Percentiles rank a stretch among this genome's conserved stretches.
Evolutionary conservation across 2,329 filamentous ascomycete species (phyloP).

Genomic region (Blumeria graminis): DNA sequence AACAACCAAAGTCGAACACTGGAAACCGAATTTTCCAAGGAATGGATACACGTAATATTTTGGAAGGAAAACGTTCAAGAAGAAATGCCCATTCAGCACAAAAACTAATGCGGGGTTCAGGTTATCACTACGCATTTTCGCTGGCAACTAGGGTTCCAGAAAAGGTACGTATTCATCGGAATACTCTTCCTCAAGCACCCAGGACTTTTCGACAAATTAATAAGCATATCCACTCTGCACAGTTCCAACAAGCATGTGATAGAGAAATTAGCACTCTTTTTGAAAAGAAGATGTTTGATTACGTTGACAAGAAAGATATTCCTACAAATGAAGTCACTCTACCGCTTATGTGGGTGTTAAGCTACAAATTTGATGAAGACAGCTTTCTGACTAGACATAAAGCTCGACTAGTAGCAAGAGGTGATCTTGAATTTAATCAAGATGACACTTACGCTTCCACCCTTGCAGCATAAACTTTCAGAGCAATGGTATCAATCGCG

Average conservation of each 20-base stretch:
- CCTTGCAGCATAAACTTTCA: background rate
- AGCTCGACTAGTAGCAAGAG: constrained; percentile 9
- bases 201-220: background rate
- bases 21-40: background rate
- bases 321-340: background rate
- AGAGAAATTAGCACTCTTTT: background rate
- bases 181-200: background rate
- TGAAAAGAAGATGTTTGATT: background rate
- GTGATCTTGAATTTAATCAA: constrained; percentile 6
- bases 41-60: background rate
- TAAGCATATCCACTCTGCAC: background rate
- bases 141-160: background rate
- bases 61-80: background rate
- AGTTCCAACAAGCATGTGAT: background rate
- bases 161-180: background rate
- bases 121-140: background rate
- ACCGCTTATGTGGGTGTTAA: constrained; percentile 9
- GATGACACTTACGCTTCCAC: constrained; percentile 3
- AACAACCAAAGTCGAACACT: background rate
- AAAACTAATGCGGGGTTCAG: background rate
- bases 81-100: background rate
- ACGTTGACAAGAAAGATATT: background rate
- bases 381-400: constrained; percentile 8
- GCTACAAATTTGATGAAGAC: constrained; percentile 12
- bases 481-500: background rate